Evolutionary conservation across 2,329 filamentous ascomycete genomes (phyloP), one percentile per base, ranked within the genome.

Genomic region (Microcera coccophila): DNA sequence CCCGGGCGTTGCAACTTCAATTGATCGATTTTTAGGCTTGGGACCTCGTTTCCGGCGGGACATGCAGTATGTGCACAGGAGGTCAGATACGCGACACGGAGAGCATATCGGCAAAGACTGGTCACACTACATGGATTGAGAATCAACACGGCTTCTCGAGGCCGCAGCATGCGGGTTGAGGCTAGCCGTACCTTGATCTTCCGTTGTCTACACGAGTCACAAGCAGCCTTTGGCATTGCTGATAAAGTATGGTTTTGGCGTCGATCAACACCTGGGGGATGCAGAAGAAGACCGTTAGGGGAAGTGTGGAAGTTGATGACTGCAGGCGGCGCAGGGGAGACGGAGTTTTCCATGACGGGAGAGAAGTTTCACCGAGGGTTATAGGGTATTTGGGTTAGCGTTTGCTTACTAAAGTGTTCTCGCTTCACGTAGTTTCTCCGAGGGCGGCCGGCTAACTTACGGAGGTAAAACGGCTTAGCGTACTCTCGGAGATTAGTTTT

Each of bases 21-120:
- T 9, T 35, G 38, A 21, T 10, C 43, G 38, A n/a, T 17, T 34
- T 18, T 19, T 45, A 11, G 43, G 31, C 34, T 41, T 41, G 2
- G 43, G 43, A n/a, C 42, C 43, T 19, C 43, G 38, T 20, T 41
- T 45, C 28, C 43, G 38, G 9, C 35, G 28, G 18, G 43, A 39
- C 3, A 35, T 15, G 21, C 24, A 15, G 14, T 45, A 41, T 8
- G 43, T 41, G 14, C 43, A 45, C 35, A 41, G 4, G 5, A 45
- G 21, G 14, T 18, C 32, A n/a, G 35, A 26, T 16, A 38, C 11
- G 39, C 43, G 24, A 28, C 43, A 45, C n/a, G 24, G 43, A 5
- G 43, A 41, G 31, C 43, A 45, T 17, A 18, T 28, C 3, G 43
- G 43, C 11, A 35, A 38, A 11, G 28, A 16, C 18, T 38, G 43